Percentiles rank a stretch among this genome's conserved stretches.
Conservation (phyloP, 352 stramenopile species). For the Pythium oligandrum region DNA sequence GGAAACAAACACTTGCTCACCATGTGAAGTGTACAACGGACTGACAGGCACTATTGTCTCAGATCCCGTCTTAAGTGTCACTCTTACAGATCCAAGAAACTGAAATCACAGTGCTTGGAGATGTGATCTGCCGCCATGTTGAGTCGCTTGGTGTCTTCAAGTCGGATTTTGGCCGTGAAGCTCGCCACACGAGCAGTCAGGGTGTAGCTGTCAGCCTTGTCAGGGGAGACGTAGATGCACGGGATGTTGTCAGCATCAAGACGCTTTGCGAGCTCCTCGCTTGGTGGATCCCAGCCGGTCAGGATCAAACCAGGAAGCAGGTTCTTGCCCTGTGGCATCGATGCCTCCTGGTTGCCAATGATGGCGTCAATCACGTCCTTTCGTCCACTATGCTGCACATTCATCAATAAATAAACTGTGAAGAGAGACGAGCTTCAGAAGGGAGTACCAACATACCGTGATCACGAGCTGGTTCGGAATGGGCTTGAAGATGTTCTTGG, state of each 20-base stretch:
- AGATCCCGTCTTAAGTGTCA: background rate
- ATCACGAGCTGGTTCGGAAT: slow-evolving; percentile 85
- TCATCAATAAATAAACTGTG: background rate
- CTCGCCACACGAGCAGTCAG: slow-evolving; percentile 70
- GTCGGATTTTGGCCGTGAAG: slow-evolving; percentile 82
- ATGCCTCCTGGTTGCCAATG: slow-evolving; percentile 76
- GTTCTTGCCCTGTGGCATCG: slow-evolving; percentile 57
- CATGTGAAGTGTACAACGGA: too few relatives aligned
- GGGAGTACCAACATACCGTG: slow-evolving; percentile 28
- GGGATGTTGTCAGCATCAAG: slow-evolving; percentile 82
- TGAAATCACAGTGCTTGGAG: slow-evolving; percentile 79
- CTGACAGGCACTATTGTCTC: background rate
- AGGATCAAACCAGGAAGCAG: slow-evolving; percentile 77
- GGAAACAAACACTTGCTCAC: too few relatives aligned
- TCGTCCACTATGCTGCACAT: slow-evolving; percentile 66
- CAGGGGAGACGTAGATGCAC: slow-evolving; percentile 83
- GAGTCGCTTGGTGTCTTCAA: slow-evolving; percentile 66
- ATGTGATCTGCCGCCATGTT: slow-evolving; percentile 79
- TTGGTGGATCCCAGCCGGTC: slow-evolving; percentile 78
- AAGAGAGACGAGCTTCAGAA: background rate
- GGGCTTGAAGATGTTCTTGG: slow-evolving; percentile 77
- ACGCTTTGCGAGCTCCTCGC: slow-evolving; percentile 49
- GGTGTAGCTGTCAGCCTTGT: slow-evolving; percentile 85
- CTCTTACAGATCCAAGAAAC: slow-evolving; percentile 47
- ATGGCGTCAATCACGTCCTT: slow-evolving; percentile 84